A percentile compares a stretch with the other conserved stretches of the same genome.
Evolutionary conservation across 192 early-diverging fungal species (phyloP).

Genomic region (Entrophospora sp.): DNA sequence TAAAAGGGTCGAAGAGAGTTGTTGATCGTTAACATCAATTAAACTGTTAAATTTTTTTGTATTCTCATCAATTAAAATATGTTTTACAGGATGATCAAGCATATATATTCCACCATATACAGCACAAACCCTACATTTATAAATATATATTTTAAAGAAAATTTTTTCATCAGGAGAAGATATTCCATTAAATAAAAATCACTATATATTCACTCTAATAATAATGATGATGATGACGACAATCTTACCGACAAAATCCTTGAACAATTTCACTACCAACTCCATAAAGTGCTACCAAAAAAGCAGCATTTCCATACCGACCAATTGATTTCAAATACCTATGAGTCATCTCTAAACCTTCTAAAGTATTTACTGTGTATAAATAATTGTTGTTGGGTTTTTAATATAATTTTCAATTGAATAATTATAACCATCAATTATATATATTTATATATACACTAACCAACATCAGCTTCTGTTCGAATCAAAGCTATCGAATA

Average conservation of each 20-base stretch:
- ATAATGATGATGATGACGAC: neutral
- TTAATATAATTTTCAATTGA: neutral
- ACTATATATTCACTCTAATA: neutral
- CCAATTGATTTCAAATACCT: slow-evolving; percentile 72
- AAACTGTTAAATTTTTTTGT: slow-evolving; percentile 35
- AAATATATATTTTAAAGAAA: neutral
- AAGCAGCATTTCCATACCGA: slow-evolving; percentile 74
- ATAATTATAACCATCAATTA: neutral
- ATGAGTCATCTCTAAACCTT: slow-evolving; percentile 61
- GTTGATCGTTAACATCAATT: slow-evolving; percentile 29
- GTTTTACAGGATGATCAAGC: slow-evolving; percentile 44
- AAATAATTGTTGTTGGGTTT: neutral
- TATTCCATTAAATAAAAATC: neutral
- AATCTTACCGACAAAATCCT: slow-evolving; percentile 68
- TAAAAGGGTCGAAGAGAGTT: slow-evolving; percentile 36
- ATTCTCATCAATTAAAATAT: slow-evolving; percentile 31
- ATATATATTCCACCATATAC: slow-evolving; percentile 90
- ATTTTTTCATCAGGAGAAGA: neutral
- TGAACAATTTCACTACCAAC: slow-evolving; percentile 83
- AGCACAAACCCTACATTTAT: slow-evolving; percentile 56
- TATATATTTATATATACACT: neutral
- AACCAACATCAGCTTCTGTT: slow-evolving; percentile 27
- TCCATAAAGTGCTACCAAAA: slow-evolving; percentile 78
- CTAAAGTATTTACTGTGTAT: slow-evolving; percentile 37
- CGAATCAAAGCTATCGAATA: slow-evolving; percentile 52